phyloP scores from a whole-genome alignment of 495 filamentous ascomycete genomes.

The Tuber aestivum region DNA sequence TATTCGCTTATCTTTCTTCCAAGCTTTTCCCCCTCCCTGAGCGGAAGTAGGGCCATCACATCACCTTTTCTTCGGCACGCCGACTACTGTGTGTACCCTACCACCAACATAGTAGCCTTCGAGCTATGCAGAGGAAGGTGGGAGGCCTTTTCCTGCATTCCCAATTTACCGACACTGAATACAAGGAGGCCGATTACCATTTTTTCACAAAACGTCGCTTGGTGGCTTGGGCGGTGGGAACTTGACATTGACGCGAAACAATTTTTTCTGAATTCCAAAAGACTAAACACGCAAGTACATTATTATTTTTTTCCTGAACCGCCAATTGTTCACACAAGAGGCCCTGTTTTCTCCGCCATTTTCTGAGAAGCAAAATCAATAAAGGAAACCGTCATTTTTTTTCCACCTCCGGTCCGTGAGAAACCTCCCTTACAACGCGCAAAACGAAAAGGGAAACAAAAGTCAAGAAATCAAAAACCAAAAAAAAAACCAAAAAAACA shows the following conservation, averaged over 20 bases:
- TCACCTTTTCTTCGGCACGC: background rate
- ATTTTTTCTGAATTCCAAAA: background rate
- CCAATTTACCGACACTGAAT: background rate
- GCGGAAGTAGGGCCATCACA: background rate
- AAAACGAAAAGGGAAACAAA: background rate
- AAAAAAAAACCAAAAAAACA: background rate
- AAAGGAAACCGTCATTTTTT: background rate
- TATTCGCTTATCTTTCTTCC: too few relatives aligned
- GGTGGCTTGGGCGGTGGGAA: background rate
- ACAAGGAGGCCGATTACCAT: background rate
- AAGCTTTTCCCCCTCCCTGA: background rate
- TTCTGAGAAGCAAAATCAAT: background rate
- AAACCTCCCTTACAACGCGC: background rate
- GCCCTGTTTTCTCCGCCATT: background rate
- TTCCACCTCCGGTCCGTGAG: background rate
- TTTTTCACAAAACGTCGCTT: background rate
- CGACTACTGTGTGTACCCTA: background rate
- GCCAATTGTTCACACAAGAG: constrained; percentile 1
- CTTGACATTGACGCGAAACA: background rate
- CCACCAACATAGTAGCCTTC: background rate
- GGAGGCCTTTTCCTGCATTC: background rate
- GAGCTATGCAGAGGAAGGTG: background rate
- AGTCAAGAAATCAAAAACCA: background rate
- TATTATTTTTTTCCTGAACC: background rate
- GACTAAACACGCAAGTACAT: background rate